Conservation (phyloP, 208 protist genomes). For the Trypanosoma lewisi region DNA sequence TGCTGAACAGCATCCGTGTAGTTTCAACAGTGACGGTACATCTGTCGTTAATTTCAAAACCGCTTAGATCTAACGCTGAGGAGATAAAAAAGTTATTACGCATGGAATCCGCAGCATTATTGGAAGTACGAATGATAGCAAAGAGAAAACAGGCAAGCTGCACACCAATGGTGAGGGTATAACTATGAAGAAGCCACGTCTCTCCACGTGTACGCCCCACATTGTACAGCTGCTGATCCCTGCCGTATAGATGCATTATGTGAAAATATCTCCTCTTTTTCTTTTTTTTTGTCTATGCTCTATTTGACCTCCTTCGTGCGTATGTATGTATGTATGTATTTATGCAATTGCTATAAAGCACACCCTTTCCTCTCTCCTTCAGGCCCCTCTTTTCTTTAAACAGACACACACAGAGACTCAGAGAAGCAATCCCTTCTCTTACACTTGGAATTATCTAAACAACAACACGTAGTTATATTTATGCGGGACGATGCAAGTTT, state of each 20-base stretch:
- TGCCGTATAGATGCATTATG: conserved; percentile 81
- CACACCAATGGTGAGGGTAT: conserved; percentile 50
- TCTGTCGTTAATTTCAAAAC: conserved; percentile 22
- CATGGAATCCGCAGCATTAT: conserved; percentile 48
- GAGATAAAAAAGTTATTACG: conserved; percentile 55
- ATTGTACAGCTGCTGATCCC: conserved; percentile 79
- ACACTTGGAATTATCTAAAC: too few species aligned
- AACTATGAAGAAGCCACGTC: conserved; percentile 62
- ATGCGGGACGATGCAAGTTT: too few species aligned
- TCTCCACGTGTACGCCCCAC: conserved; percentile 57
- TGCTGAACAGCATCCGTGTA: conserved; percentile 47
- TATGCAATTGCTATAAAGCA: too few species aligned
- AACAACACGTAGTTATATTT: too few species aligned
- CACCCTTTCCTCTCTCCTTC: too few species aligned
- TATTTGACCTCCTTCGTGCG: not conserved
- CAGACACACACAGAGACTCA: too few species aligned
- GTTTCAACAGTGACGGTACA: conserved; percentile 43
- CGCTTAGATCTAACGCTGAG: conserved; percentile 37
- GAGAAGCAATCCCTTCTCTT: too few species aligned
- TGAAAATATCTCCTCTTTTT: not conserved
- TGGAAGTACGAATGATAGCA: conserved; percentile 48
- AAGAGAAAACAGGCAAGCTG: conserved; percentile 70
- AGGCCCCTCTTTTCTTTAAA: too few species aligned
- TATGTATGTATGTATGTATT: conserved; percentile 6
- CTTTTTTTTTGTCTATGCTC: not conserved